phyloP scores from a whole-genome alignment of 2,329 filamentous ascomycete species.

The Trichophaea hybrida region DNA sequence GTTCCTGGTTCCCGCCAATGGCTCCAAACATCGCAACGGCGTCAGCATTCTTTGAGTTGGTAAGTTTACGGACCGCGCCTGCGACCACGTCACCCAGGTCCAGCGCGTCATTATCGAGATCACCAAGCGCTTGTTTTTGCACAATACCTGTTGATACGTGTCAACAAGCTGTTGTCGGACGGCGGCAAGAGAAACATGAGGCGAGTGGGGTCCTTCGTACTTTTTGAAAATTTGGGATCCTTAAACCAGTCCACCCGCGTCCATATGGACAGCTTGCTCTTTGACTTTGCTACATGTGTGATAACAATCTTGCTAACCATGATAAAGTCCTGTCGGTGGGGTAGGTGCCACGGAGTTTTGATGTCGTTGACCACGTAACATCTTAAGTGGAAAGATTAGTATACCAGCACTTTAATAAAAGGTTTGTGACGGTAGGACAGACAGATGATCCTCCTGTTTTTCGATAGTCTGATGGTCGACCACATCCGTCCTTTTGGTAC shows the following conservation, averaged over 20 bases:
- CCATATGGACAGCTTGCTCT: conserved; percentile 80
- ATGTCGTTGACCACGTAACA: conserved; percentile 54
- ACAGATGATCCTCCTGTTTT: conserved; percentile 54
- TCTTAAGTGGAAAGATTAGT: conserved; percentile 28
- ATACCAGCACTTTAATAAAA: not conserved
- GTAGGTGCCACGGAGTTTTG: conserved; percentile 66
- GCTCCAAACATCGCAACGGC: conserved; percentile 67
- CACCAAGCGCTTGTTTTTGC: conserved; percentile 54
- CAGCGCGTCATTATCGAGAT: conserved; percentile 56
- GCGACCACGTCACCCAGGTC: conserved; percentile 62
- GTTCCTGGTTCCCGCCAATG: conserved; percentile 46
- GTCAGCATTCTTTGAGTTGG: conserved; percentile 53
- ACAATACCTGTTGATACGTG: conserved; percentile 35
- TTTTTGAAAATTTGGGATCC: conserved; percentile 39
- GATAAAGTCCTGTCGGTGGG: conserved; percentile 62
- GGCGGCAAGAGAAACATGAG: not conserved
- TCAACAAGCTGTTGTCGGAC: not conserved
- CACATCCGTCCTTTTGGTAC: conserved; percentile 45
- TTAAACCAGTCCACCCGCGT: conserved; percentile 77
- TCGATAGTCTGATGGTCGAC: conserved; percentile 80
- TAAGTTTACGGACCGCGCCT: conserved; percentile 62
- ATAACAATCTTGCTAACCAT: conserved; percentile 85
- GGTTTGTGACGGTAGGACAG: not conserved
- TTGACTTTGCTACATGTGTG: conserved; percentile 80
- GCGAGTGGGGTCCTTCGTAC: conserved; percentile 18